Evolutionary conservation across 192 early-diverging fungal species (phyloP), one percentile per base, ranked within the genome.

Genomic region (Kickxella alabastrina): DNA sequence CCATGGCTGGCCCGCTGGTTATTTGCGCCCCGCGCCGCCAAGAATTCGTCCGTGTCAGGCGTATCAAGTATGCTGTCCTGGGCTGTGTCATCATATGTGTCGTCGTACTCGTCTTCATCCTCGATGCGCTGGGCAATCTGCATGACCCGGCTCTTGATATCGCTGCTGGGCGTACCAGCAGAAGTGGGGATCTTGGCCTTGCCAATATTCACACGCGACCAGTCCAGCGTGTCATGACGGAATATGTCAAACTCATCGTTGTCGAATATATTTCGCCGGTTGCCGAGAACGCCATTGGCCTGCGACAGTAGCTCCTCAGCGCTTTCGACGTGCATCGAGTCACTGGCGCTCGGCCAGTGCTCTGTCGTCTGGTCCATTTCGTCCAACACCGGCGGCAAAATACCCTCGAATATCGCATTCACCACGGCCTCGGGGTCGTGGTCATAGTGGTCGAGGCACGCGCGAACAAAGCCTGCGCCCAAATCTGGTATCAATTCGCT

Each of bases 181-280:
- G n/a, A 39, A 34, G 12, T 19, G 12, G 14, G 37, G 0, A 23
- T 6, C 14, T 50, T 54, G 15, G 80, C 78, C 67, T 93, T 96
- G 47, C 91, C 90, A 32, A 76, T 68, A 37, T 80, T 77, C 18
- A 91, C 83, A 32, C 84, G 86, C 23, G 58, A 65, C 51, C 70
- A 59, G 57, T 91, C 83, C 7, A 91, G 63, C 3, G 62, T 66
- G 9, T 79, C 68, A 43, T 81, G 79, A 23, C 75, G 60, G 68
- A 95, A 91, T 6, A 95, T 81, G 52, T 97, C 93, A 71, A 96
- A 95, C 52, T 92, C 90, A 57, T 97, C 95, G 32, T 87, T 85
- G 67, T 97, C 93, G 72, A 90, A 93, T 25, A 95, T 77, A 57
- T 95, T 97, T 12, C 80, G 71, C 9, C 92, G 84, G 13, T 35